These are phyloP conservation scores for Aspergillus sp. DNA, from an alignment of 2,329 filamentous ascomycete genomes.

Conservation along the genomic window DNA sequence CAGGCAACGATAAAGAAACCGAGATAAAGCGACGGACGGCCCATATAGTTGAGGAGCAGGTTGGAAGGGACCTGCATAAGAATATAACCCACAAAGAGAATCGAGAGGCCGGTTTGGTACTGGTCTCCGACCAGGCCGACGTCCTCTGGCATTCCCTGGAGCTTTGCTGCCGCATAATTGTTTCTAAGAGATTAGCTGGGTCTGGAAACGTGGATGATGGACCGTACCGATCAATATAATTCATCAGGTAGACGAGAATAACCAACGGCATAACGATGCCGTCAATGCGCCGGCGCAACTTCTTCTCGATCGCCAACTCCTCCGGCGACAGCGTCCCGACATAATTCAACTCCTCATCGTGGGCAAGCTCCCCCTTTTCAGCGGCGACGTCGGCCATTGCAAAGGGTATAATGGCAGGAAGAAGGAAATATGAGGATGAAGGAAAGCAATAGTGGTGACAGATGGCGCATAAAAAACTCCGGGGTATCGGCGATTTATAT, in stretches of 20 bases:
- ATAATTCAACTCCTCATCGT: conserved; percentile 37
- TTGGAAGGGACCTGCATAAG: conserved; percentile 51
- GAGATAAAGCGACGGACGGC: conserved; percentile 45
- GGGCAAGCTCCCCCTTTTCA: conserved; percentile 19
- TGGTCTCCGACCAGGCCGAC: conserved; percentile 34
- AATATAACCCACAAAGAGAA: conserved; percentile 48
- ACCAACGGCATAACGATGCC: conserved; percentile 41
- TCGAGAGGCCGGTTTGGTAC: conserved; percentile 44
- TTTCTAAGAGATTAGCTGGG: conserved; percentile 29
- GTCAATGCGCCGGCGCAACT: conserved; percentile 40
- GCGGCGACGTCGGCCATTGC: conserved; percentile 3
- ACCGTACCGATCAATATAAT: conserved; percentile 45
- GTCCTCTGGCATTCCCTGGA: conserved; percentile 43
- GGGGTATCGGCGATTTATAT: background rate
- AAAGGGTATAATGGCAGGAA: background rate
- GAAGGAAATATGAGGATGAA: background rate
- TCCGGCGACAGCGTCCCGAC: conserved; percentile 25
- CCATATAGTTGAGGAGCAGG: conserved; percentile 43
- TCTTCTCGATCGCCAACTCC: conserved; percentile 38
- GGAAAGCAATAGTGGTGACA: background rate
- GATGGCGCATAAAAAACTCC: background rate
- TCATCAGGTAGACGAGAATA: conserved; percentile 45
- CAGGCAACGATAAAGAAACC: conserved; percentile 47
- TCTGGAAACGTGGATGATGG: background rate
- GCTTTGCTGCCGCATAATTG: conserved; percentile 47